Evolutionary conservation across 2,329 filamentous ascomycete species (phyloP).

Genomic region (Cladosporium oxysporum): DNA sequence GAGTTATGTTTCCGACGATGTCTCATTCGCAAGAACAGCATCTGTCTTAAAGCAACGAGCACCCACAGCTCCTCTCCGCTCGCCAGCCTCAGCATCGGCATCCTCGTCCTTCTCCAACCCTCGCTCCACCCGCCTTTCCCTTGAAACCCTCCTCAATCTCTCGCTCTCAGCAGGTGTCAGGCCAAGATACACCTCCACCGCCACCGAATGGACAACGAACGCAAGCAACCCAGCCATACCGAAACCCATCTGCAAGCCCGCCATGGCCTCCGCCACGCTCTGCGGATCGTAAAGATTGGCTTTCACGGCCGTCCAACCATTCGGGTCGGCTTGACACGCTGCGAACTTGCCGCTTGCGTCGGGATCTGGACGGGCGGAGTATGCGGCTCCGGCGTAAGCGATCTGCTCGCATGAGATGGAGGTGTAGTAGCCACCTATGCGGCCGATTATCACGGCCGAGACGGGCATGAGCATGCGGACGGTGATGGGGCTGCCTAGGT

Average conservation of each 20-base stretch:
- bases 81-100: neutral
- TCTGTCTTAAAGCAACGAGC: neutral
- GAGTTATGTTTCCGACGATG: neutral
- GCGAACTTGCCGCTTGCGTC: slow-evolving; percentile 42
- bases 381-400: slow-evolving; percentile 37
- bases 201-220: slow-evolving; percentile 52
- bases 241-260: slow-evolving; percentile 51
- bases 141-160: slow-evolving; percentile 56
- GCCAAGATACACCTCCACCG: slow-evolving; percentile 47
- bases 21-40: neutral
- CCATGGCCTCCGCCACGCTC: slow-evolving; percentile 40
- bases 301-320: slow-evolving; percentile 34
- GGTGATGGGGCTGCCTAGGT: slow-evolving; percentile 52
- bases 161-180: slow-evolving; percentile 58
- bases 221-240: slow-evolving; percentile 57
- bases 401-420: slow-evolving; percentile 54
- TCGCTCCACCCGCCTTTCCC: slow-evolving; percentile 57
- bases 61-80: neutral
- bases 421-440: slow-evolving; percentile 38
- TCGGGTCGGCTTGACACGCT: slow-evolving; percentile 45
- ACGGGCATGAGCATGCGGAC: slow-evolving; percentile 52
- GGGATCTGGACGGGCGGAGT: slow-evolving; percentile 27
- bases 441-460: slow-evolving; percentile 43
- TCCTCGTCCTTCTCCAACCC: slow-evolving; percentile 45
- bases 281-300: slow-evolving; percentile 30